phyloP scores from a whole-genome alignment of 148 eudicot genomes.

The Rhododendron vialii region DNA sequence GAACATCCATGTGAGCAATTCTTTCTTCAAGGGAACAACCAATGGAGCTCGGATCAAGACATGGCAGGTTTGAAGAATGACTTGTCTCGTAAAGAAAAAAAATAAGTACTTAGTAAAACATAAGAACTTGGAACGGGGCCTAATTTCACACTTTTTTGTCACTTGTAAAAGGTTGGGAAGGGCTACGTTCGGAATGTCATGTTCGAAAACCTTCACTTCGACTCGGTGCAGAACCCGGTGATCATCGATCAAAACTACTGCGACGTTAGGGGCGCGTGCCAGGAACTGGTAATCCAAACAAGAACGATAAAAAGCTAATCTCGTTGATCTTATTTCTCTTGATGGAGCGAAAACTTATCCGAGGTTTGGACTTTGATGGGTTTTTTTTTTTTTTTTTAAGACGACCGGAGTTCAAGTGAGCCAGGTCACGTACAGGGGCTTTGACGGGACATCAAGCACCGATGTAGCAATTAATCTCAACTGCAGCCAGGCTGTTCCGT shows the following conservation, averaged over 20 bases:
- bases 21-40: slow-evolving; percentile 45
- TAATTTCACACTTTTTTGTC: neutral
- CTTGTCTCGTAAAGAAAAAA: too few species aligned
- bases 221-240: slow-evolving; percentile 41
- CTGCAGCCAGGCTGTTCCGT: slow-evolving; percentile 43
- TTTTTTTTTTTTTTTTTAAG: slow-evolving; percentile 8
- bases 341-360: neutral
- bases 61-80: slow-evolving; percentile 38
- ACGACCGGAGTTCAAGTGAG: slow-evolving; percentile 47
- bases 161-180: slow-evolving; percentile 35
- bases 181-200: slow-evolving; percentile 42
- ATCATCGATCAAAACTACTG: slow-evolving; percentile 64
- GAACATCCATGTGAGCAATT: slow-evolving; percentile 39
- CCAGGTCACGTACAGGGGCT: slow-evolving; percentile 35
- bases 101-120: too few species aligned
- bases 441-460: slow-evolving; percentile 43
- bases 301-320: neutral
- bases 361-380: neutral
- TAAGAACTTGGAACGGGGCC: too few species aligned
- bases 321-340: neutral
- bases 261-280: slow-evolving; percentile 19
- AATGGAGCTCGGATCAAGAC: slow-evolving; percentile 78
- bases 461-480: slow-evolving; percentile 40
- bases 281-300: slow-evolving; percentile 16
- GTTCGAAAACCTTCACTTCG: slow-evolving; percentile 37